Evolutionary conservation across 1,284 basidiomycete genomes (phyloP).

Genomic region (Puccinia coronata): DNA sequence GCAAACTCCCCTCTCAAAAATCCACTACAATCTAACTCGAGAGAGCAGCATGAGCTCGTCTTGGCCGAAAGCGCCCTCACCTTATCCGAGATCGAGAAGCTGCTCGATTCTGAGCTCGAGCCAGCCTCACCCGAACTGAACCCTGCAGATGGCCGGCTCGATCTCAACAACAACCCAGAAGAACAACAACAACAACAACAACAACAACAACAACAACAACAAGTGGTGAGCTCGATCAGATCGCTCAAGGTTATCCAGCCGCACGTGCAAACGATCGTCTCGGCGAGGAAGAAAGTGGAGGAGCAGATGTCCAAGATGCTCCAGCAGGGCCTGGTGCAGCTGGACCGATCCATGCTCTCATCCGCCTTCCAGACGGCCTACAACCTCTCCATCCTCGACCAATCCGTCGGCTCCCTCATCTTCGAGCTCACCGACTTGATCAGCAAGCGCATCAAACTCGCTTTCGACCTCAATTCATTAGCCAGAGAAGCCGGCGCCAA

Average conservation of each 20-base stretch:
- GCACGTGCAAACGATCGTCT: constrained; percentile 20
- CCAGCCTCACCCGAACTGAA: neutral
- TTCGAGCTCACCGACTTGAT: constrained; percentile 80
- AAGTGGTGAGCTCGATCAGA: constrained; percentile 17
- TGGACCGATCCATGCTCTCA: constrained; percentile 76
- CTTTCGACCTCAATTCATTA: constrained; percentile 82
- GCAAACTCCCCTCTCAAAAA: neutral
- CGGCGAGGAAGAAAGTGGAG: constrained; percentile 16
- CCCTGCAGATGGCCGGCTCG: too few species aligned
- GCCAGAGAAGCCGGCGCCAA: constrained; percentile 76
- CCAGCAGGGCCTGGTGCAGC: constrained; percentile 21
- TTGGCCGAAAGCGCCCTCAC: constrained; percentile 23
- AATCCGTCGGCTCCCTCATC: constrained; percentile 77
- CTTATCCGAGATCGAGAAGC: constrained; percentile 23
- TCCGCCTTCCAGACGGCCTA: constrained; percentile 91
- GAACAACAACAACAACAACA: too few species aligned
- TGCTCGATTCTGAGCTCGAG: constrained; percentile 10
- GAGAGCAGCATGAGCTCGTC: constrained; percentile 11
- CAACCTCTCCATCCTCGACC: constrained; percentile 80
- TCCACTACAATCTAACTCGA: neutral
- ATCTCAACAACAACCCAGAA: too few species aligned
- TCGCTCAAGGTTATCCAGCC: constrained; percentile 12
- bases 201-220: too few species aligned
- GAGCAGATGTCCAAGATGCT: constrained; percentile 26
- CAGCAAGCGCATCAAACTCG: constrained; percentile 70